Evolutionary conservation across 768 basidiomycete genomes (phyloP).

Genomic region (Leccinum subtestaceum): DNA sequence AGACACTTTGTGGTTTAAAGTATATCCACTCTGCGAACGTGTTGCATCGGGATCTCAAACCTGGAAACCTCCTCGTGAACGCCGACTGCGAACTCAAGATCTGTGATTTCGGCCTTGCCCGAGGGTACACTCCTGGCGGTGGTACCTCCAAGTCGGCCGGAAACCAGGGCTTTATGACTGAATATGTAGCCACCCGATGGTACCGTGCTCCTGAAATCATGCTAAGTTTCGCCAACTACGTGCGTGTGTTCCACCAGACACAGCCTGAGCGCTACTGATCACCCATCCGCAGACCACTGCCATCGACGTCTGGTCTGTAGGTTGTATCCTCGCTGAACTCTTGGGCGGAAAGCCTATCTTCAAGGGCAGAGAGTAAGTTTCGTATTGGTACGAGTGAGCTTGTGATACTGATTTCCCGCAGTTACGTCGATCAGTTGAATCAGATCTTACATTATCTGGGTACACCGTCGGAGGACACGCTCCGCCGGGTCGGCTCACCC

Average conservation of each 20-base stretch:
- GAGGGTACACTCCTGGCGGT: conserved; percentile 86
- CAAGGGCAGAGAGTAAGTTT: conserved; percentile 91
- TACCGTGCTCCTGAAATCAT: conserved; percentile 99
- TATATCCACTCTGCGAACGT: conserved; percentile 98
- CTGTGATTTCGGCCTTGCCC: conserved; percentile 96
- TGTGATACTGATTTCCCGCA: conserved; percentile 28
- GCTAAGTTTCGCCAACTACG: conserved; percentile 94
- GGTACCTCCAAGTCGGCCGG: conserved; percentile 70
- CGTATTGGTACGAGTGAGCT: not conserved
- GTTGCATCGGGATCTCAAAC: conserved; percentile 94
- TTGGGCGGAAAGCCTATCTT: conserved; percentile 93
- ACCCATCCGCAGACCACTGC: conserved; percentile 62
- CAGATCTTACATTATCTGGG: conserved; percentile 98
- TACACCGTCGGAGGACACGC: conserved; percentile 94
- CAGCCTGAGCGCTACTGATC: conserved; percentile 14
- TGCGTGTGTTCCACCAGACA: conserved; percentile 37
- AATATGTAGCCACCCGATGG: conserved; percentile 99
- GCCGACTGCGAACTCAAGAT: conserved; percentile 99
- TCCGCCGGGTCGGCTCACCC: conserved; percentile 93
- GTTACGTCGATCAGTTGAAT: conserved; percentile 98
- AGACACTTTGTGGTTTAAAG: conserved; percentile 96
- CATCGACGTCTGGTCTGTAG: conserved; percentile 96
- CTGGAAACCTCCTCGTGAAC: conserved; percentile 93
- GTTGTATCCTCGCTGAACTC: conserved; percentile 92
- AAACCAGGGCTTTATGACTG: conserved; percentile 97